phyloP scores from a whole-genome alignment of 2,329 filamentous ascomycete genomes.

The Macrophomina tecta region DNA sequence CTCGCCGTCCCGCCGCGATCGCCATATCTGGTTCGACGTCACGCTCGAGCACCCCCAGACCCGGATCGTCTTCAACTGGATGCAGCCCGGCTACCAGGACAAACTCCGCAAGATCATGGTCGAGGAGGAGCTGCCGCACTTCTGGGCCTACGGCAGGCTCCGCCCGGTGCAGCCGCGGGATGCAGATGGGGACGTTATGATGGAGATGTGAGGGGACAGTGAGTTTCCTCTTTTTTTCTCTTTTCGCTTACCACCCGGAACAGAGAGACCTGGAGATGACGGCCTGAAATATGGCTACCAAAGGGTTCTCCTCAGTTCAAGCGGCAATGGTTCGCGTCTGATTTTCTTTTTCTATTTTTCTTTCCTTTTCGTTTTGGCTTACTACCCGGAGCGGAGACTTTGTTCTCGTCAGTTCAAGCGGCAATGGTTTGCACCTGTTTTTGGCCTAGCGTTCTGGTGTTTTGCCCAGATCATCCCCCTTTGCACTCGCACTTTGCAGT shows the following conservation, averaged over 20 bases:
- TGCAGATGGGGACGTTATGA: slow-evolving; percentile 6
- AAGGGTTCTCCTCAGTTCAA: background rate
- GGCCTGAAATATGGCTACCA: background rate
- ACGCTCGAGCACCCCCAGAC: background rate
- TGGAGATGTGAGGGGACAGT: background rate
- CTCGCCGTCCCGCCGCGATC: too few relatives aligned
- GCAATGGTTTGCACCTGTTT: too few relatives aligned
- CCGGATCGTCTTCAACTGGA: background rate
- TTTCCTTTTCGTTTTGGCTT: background rate
- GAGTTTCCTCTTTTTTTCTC: background rate
- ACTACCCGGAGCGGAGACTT: too few relatives aligned
- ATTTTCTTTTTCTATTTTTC: background rate
- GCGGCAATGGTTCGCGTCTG: background rate
- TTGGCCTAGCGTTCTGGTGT: too few relatives aligned
- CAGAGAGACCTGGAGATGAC: background rate
- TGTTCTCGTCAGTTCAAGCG: too few relatives aligned
- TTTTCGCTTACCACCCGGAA: background rate
- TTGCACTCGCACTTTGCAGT: too few relatives aligned
- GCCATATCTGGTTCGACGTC: background rate
- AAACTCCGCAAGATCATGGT: too few relatives aligned
- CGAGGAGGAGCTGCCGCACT: background rate
- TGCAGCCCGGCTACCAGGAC: too few relatives aligned
- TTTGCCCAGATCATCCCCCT: too few relatives aligned
- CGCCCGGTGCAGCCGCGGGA: background rate
- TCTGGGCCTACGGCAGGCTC: background rate